Conservation (phyloP, 352 stramenopile species). For the Pythium periplocum region DNA sequence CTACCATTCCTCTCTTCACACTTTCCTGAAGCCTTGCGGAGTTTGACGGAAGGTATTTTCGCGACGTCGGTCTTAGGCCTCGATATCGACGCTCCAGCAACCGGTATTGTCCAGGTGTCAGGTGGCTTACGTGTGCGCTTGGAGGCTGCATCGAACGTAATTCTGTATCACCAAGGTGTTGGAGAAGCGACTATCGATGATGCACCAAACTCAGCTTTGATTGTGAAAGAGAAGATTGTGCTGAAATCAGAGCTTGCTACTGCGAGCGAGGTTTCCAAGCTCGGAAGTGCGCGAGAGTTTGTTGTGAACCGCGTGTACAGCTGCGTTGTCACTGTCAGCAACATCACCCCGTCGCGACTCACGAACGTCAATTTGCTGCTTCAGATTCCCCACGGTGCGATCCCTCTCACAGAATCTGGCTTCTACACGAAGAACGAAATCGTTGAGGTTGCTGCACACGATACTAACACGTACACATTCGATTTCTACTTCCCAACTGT, state of each 20-base stretch:
- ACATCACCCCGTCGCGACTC: conserved; percentile 31
- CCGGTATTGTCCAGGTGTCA: conserved; percentile 14
- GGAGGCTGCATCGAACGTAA: conserved; percentile 7
- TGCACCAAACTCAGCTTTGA: conserved; percentile 30
- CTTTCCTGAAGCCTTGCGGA: conserved; percentile 41
- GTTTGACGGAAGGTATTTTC: conserved; percentile 46
- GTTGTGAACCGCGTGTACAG: conserved; percentile 45
- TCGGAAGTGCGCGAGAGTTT: conserved; percentile 24
- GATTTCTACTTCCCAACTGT: conserved; percentile 56
- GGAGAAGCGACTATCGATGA: conserved; percentile 13
- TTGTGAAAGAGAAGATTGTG: conserved; percentile 42
- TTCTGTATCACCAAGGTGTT: conserved; percentile 58
- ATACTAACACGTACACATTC: conserved; percentile 31
- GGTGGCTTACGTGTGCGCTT: conserved; percentile 9
- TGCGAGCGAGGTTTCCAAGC: no score
- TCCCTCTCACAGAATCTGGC: conserved; percentile 29
- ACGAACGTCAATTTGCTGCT: conserved; percentile 42
- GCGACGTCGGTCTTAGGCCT: conserved; percentile 52
- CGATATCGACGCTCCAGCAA: conserved; percentile 12
- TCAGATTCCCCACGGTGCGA: conserved; percentile 54
- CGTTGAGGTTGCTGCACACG: conserved; percentile 28
- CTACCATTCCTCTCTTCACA: conserved; percentile 45
- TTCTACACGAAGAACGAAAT: conserved; percentile 52
- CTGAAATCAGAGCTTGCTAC: no score
- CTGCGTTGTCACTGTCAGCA: conserved; percentile 48